A percentile compares a stretch with the other conserved stretches of the same genome.
Conservation (phyloP, 2,329 filamentous ascomycete species). For the Ceratocystis huliohia region DNA sequence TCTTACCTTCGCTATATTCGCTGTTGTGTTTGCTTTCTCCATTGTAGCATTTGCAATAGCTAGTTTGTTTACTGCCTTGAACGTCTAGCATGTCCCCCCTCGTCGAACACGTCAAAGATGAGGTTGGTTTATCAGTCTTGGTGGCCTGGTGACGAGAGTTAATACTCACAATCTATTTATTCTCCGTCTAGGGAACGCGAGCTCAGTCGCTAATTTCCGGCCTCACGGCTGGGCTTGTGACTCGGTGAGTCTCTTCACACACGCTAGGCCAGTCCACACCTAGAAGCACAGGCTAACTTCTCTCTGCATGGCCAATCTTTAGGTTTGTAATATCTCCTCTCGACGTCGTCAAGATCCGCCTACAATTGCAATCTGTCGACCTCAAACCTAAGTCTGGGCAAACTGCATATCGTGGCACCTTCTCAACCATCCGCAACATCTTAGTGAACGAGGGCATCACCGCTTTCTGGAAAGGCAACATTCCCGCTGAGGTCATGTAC, state of each 20-base stretch:
- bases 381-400: background rate
- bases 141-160: background rate
- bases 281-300: background rate
- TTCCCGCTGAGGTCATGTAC: slow-evolving; percentile 90
- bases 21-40: background rate
- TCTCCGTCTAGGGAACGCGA: slow-evolving; percentile 36
- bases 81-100: slow-evolving; percentile 3
- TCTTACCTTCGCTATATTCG: background rate
- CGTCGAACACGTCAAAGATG: slow-evolving; percentile 21
- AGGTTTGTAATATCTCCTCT: slow-evolving; percentile 90
- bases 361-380: slow-evolving; percentile 59
- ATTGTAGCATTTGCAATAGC: background rate
- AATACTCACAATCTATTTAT: slow-evolving; percentile 4
- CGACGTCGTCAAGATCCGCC: slow-evolving; percentile 94
- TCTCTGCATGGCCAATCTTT: background rate
- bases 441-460: slow-evolving; percentile 68
- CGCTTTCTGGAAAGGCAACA: slow-evolving; percentile 92
- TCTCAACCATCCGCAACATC: slow-evolving; percentile 65
- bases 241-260: slow-evolving; percentile 47
- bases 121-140: slow-evolving; percentile 15
- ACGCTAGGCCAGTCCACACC: background rate
- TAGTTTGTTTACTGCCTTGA: background rate
- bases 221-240: slow-evolving; percentile 66
- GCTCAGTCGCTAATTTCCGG: slow-evolving; percentile 45
- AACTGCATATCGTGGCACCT: slow-evolving; percentile 56